Percentiles rank a stretch among this genome's conserved stretches.
These are phyloP conservation scores for Chrysanthemum makinoi DNA, from an alignment of 129 eudicot genomes.

Conservation along the genomic window DNA sequence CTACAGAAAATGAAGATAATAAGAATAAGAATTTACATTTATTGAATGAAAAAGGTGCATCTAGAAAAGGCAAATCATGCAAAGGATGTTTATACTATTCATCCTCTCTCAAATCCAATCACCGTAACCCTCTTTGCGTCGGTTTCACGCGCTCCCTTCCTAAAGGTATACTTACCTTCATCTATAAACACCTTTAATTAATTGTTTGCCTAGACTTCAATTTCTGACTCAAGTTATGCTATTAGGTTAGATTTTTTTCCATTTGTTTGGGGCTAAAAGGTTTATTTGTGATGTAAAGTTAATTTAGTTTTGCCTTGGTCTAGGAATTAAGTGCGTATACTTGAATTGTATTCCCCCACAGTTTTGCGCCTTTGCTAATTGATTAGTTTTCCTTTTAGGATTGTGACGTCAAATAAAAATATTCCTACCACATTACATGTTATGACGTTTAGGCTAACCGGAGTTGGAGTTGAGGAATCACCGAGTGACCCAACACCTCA, in stretches of 20 bases:
- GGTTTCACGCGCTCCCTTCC: constrained; percentile 84
- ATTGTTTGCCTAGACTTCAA: too few relatives aligned
- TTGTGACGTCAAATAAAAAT: too few relatives aligned
- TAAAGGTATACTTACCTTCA: constrained; percentile 40
- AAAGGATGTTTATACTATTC: constrained; percentile 87
- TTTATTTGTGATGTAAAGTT: too few relatives aligned
- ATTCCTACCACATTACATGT: too few relatives aligned
- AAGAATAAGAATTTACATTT: constrained; percentile 12
- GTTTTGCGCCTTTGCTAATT: not conserved
- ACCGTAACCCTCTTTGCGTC: constrained; percentile 83
- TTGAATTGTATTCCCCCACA: too few relatives aligned
- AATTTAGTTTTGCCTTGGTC: too few relatives aligned
- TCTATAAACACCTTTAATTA: not conserved
- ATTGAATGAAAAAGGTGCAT: constrained; percentile 25
- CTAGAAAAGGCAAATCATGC: constrained; percentile 65
- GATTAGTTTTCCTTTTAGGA: too few relatives aligned
- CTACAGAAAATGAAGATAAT: constrained; percentile 3
- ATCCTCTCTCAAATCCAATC: constrained; percentile 61
- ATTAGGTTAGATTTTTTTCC: not conserved
- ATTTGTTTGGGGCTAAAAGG: not conserved
- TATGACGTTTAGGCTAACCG: too few relatives aligned
- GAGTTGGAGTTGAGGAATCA: too few relatives aligned
- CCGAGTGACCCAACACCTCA: too few relatives aligned
- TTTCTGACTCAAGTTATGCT: too few relatives aligned
- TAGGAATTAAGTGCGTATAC: too few relatives aligned